Base-by-base conservation (phyloP, 2,329 filamentous ascomycete species). In the Amauroascus niger region DNA sequence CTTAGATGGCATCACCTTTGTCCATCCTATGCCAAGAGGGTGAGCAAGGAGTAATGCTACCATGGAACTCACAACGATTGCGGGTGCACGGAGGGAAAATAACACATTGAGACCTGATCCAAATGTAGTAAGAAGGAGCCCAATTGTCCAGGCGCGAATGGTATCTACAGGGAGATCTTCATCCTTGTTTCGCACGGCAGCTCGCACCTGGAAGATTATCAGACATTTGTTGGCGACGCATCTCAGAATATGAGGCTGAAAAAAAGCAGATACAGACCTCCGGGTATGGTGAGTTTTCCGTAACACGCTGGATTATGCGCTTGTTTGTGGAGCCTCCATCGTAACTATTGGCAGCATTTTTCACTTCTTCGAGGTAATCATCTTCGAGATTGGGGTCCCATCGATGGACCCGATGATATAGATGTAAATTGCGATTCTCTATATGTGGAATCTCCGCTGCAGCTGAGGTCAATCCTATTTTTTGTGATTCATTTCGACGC, bases 201-300 rank as follows among this genome's bases (percentile, higher is more conserved):
- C 79, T 60, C 82, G 79, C 30, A 63, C 60, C 60, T 63, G 49
- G 43, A 39, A 18, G n/a, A 43, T 55, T 43, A 40, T 59, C 28
- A 52, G 53, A 43, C 30, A 1, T 6, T 8, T 3, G 13, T 41
- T 11, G 13, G 18, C 16, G 8, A 11, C 18, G 14, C 35, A n/a
- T 39, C 35, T 39, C 35, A 9, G 16, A 39, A 39, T 4, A n/a
- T 41, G 18, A 9, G 3, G 8, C 22, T 45, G 52, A 63, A n/a
- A n/a, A n/a, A n/a, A n/a, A n/a, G n/a, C n/a, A n/a, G n/a, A n/a
- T n/a, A n/a, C 72, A 60, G 65, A 84, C 82, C 69, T 84, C 81
- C 35, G 80, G 79, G 62, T 84, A 85, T 1, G 82, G 82, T 46
- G 81, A 84, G 65, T 84, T 81, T 54, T 84, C 80, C 63, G 83